Evolutionary conservation across 2,329 filamentous ascomycete genomes (phyloP), one percentile per base, ranked within the genome.

Genomic region (Cercospora citrullina): DNA sequence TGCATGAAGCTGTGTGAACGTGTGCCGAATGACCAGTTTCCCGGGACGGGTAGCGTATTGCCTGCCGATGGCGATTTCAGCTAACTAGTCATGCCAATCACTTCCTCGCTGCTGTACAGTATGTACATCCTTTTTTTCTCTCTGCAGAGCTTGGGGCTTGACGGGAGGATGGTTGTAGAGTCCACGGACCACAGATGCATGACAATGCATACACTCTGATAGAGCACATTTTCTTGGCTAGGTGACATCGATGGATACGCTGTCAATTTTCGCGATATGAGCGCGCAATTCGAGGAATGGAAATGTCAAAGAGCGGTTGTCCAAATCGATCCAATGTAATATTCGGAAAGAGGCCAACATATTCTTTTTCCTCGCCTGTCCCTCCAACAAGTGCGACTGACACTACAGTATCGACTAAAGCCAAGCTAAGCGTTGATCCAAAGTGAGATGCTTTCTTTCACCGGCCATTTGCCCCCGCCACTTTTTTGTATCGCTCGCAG

Each of bases 1-100:
- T 53, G 63, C 63, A 65, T 51, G 45, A 53, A 31, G 28, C 39
- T 57, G 62, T 48, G 42, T 48, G 9, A 3, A 12, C n/a, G 53
- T 57, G 53, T 57, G 53, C 53, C 53, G 53, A 57, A 31, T 26
- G 53, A 57, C 18, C 48, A 53, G 21, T 26, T 53, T 53, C 21
- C 21, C 48, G 48, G 48, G 48, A 53, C 36, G 36, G 36, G 36
- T 42, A 42, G 36, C 36, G 16, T 42, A 42, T 26, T 3, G 5
- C n/a, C n/a, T 42, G 36, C 36, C 36, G 36, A 42, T 42, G 16
- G 36, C 36, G 36, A 42, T 42, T 42, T n/a, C 12, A 39, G 33
- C 33, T 30, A 26, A 30, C 28, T 39, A 39, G 33, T 39, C 33
- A 36, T 36, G 31, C 9, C 10, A 33, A 12, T 33, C 31, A 33